These are phyloP conservation scores for Xylariales sp. DNA, from an alignment of 2,329 filamentous ascomycete genomes.

Conservation along the genomic window DNA sequence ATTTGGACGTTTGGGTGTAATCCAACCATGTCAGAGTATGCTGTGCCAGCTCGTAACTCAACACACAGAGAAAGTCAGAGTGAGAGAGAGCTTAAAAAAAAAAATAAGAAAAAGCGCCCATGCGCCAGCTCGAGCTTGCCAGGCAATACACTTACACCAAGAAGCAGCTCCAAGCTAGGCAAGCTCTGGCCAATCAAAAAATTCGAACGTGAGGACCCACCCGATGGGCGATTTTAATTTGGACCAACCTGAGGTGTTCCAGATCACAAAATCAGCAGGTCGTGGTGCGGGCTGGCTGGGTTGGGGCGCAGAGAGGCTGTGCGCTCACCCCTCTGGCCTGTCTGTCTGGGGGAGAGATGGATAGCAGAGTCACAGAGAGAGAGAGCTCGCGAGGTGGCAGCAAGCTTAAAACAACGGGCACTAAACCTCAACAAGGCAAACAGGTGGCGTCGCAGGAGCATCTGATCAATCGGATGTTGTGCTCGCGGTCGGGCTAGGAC, in stretches of 20 bases:
- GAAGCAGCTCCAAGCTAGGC: slow-evolving; percentile 15
- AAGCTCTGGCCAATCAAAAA: slow-evolving; percentile 36
- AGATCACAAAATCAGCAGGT: not conserved
- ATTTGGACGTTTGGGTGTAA: slow-evolving; percentile 6
- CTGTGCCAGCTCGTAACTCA: no score
- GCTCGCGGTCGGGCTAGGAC: no score
- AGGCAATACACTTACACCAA: slow-evolving; percentile 9
- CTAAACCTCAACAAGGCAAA: slow-evolving; percentile 3
- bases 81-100: no score
- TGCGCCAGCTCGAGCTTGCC: slow-evolving; percentile 12
- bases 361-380: no score
- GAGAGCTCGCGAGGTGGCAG: no score
- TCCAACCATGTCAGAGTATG: slow-evolving; percentile 3
- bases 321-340: no score
- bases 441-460: slow-evolving; percentile 2
- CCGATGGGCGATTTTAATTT: slow-evolving; percentile 19
- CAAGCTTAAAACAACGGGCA: no score
- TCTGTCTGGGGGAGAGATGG: no score
- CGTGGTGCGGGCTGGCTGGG: not conserved
- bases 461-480: slow-evolving; percentile 4
- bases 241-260: not conserved
- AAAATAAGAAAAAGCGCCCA: no score
- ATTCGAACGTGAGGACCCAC: slow-evolving; percentile 20
- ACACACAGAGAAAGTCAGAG: no score
- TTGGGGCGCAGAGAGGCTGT: not conserved